Percentiles rank a stretch among this genome's conserved stretches.
Evolutionary conservation across 129 eudicot species (phyloP).

Genomic region (Pulicaria dysenterica): DNA sequence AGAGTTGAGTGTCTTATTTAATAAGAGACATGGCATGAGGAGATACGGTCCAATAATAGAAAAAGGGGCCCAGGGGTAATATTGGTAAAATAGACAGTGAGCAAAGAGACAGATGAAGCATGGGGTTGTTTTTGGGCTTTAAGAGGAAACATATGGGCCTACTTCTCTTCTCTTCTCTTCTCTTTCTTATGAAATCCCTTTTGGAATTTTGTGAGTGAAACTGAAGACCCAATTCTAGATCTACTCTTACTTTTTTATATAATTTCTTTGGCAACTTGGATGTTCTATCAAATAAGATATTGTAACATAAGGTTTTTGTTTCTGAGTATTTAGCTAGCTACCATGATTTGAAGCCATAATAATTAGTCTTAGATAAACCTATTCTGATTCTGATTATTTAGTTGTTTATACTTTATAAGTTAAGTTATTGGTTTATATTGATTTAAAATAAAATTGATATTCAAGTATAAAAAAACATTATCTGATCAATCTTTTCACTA

Average conservation of each 20-base stretch:
- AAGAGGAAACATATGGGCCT: slow-evolving; percentile 35
- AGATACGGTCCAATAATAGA: slow-evolving; percentile 32
- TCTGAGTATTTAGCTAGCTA: too few species aligned
- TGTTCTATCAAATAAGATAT: too few species aligned
- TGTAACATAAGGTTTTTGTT: too few species aligned
- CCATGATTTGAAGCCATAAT: too few species aligned
- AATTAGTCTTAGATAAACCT: too few species aligned
- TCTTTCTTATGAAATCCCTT: slow-evolving; percentile 21
- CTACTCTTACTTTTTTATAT: background rate
- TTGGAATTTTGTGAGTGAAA: slow-evolving; percentile 27
- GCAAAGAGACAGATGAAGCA: slow-evolving; percentile 27
- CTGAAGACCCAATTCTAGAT: slow-evolving; percentile 32
- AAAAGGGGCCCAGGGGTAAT: slow-evolving; percentile 28
- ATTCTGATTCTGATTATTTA: too few species aligned
- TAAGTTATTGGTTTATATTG: too few species aligned
- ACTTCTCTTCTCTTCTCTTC: slow-evolving; percentile 10
- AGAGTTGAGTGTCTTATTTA: background rate
- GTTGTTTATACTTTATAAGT: too few species aligned
- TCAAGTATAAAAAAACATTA: too few species aligned
- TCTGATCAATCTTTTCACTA: too few species aligned
- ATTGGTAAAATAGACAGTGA: background rate
- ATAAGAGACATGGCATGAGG: slow-evolving; percentile 43
- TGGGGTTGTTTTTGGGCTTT: slow-evolving; percentile 44
- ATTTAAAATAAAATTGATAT: too few species aligned
- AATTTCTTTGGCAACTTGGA: too few species aligned